A percentile compares a stretch with the other conserved stretches of the same genome.
Evolutionary conservation across 345 rosid genomes (phyloP).

Genomic region (Moricandia moricandioides): DNA sequence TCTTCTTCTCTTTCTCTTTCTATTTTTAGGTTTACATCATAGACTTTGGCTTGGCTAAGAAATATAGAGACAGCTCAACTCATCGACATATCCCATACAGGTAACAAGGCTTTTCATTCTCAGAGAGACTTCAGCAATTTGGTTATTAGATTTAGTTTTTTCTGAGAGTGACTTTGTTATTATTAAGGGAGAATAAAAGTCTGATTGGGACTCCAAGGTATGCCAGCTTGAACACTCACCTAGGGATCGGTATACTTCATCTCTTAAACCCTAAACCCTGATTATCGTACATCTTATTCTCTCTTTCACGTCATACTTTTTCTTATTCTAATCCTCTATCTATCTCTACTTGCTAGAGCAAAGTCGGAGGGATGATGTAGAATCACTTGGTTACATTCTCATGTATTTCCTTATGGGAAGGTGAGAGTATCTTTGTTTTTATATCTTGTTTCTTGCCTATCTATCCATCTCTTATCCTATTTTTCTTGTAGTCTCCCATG

Average conservation of each 20-base stretch:
- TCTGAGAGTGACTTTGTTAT: too few species aligned
- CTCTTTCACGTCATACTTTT: not conserved
- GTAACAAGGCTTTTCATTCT: conserved; percentile 37
- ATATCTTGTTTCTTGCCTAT: not conserved
- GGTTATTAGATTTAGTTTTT: not conserved
- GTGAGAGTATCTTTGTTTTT: conserved; percentile 42
- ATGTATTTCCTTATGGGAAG: conserved; percentile 96
- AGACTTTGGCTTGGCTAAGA: conserved; percentile 94
- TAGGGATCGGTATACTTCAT: conserved; percentile 75
- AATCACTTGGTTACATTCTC: conserved; percentile 96
- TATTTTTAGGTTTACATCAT: conserved; percentile 77
- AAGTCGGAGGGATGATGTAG: conserved; percentile 99
- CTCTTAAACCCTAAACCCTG: not conserved
- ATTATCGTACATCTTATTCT: not conserved
- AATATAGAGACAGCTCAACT: conserved; percentile 76
- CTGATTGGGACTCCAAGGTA: conserved; percentile 97
- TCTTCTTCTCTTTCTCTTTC: conserved; percentile 13
- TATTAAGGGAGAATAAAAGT: conserved; percentile 85
- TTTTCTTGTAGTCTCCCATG: conserved; percentile 73
- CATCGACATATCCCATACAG: conserved; percentile 89
- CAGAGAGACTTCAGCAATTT: not conserved
- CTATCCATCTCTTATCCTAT: conserved; percentile 5
- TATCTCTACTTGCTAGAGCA: conserved; percentile 56
- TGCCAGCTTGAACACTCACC: conserved; percentile 99
- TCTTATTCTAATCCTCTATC: not conserved